Percentiles rank a stretch among this genome's conserved stretches.
phyloP scores from a whole-genome alignment of 2,329 filamentous ascomycete species.

The Fusarium nelsonii region DNA sequence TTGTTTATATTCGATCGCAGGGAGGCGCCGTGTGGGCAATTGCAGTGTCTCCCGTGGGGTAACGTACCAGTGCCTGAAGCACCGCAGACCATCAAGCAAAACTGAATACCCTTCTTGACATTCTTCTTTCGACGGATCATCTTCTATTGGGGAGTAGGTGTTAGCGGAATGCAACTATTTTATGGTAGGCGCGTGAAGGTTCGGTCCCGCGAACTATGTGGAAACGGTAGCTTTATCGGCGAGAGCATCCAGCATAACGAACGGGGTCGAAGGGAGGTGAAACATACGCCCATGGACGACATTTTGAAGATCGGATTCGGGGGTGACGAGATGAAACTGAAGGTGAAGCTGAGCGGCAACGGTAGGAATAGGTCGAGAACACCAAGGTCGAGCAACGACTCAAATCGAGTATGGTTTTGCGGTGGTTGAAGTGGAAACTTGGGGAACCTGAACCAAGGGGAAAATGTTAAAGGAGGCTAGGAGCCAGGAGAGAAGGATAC shows the following conservation, averaged over 20 bases:
- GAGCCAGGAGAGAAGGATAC: conserved; percentile 48
- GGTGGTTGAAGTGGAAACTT: conserved; percentile 48
- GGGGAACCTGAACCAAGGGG: conserved; percentile 48
- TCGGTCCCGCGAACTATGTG: conserved; percentile 26
- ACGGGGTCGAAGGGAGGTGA: conserved; percentile 28
- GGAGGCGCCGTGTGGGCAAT: conserved; percentile 19
- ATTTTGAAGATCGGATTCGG: conserved; percentile 46
- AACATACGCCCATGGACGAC: conserved; percentile 54
- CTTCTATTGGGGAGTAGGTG: conserved; percentile 66
- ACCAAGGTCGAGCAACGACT: conserved; percentile 43
- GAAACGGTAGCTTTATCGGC: conserved; percentile 45
- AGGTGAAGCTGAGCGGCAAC: conserved; percentile 36
- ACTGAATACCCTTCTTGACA: conserved; percentile 99
- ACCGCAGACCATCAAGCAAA: conserved; percentile 99
- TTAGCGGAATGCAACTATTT: conserved; percentile 47
- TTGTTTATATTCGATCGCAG: conserved; percentile 22
- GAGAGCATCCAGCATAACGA: conserved; percentile 35
- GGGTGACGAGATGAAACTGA: conserved; percentile 26
- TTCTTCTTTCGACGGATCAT: conserved; percentile 99
- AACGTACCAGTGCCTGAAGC: conserved; percentile 94
- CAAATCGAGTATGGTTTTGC: conserved; percentile 45
- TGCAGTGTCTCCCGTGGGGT: conserved; percentile 31
- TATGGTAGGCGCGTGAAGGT: conserved; percentile 33
- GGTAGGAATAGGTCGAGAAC: conserved; percentile 37
- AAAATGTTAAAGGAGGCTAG: conserved; percentile 52